Percentiles rank a stretch among this genome's conserved stretches.
Conservation (phyloP, 306 rosid genomes). For the Glycine tomentella region DNA sequence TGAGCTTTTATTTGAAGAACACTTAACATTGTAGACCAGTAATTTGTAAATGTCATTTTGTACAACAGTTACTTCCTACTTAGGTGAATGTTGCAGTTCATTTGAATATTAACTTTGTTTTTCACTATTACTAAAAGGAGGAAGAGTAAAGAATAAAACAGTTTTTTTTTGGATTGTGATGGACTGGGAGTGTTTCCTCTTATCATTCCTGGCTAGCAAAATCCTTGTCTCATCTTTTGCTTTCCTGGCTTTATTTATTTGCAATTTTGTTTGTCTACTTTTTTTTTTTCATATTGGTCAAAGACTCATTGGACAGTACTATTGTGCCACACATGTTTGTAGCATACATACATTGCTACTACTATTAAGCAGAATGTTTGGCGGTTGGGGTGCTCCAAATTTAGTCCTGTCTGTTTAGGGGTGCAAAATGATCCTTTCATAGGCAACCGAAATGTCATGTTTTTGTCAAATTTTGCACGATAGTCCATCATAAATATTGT, state of each 20-base stretch:
- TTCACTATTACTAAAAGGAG: constrained; percentile 18
- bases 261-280: constrained; percentile 35
- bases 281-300: constrained; percentile 47
- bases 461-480: not conserved
- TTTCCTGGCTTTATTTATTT: constrained; percentile 53
- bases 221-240: constrained; percentile 50
- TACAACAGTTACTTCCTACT: constrained; percentile 31
- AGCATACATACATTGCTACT: not conserved
- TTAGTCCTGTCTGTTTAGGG: not conserved
- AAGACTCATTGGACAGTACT: constrained; percentile 40
- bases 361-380: constrained; percentile 22
- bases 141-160: constrained; percentile 35
- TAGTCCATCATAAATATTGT: not conserved
- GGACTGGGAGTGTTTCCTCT: constrained; percentile 33
- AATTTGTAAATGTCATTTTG: constrained; percentile 39
- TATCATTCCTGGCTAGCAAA: constrained; percentile 26
- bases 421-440: constrained; percentile 3
- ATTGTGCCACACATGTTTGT: constrained; percentile 36
- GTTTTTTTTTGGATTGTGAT: constrained; percentile 42
- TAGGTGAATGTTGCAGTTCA: constrained; percentile 26
- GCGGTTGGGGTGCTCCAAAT: constrained; percentile 29
- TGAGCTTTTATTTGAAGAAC: constrained; percentile 26
- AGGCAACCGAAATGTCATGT: not conserved
- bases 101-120: constrained; percentile 36
- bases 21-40: not conserved